Evolutionary conservation across 805 yeast species (phyloP), one percentile per base, ranked within the genome.

Genomic region (Yarrowia sp.): DNA sequence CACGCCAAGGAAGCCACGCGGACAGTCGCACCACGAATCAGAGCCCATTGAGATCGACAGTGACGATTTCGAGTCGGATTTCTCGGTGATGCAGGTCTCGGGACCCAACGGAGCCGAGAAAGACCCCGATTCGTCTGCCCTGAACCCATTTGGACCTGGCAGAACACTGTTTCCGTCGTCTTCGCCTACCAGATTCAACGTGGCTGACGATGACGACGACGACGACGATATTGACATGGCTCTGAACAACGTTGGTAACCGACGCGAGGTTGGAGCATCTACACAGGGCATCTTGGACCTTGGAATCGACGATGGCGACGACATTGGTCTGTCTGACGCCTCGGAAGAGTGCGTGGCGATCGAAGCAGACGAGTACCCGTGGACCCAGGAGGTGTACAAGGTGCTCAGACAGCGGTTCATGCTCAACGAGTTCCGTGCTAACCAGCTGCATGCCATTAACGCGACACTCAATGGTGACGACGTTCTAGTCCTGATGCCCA

Each of bases 401-500:
- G 81, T 83, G 10, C 76, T 94, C 31, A 77, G 78, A 21, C 72
- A 79, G 6, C 81, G 79, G 4, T 94, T 94, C 75, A 81, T 84
- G 31, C 73, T 94, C 32, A 69, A 74, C 4, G 78, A 80, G 1
- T 94, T 94, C 72, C 79, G 99, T 62, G 81, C 84, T 5, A 88
- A 93, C 71, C 99, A 94, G 70, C 74, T 87, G 35, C 94, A 90
- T 61, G 98, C 97, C 0, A 82, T 94, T 6, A 84, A 86, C 68
- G 86, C 96, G 1, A 86, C 81, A 2, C 89, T 29, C 69, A 47
- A 81, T 5, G 97, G 97, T 0, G 80, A 81, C 44, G 99, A 94
- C 72, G 96, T 89, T 0, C 90, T 94, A 75, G 97, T 94, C 1
- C 77, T 94, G 68, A 93, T 94, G 97, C 99, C 99, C 0, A 94